Evolutionary conservation across 257 asterid genomes (phyloP).

Genomic region (Agastache rugosa): DNA sequence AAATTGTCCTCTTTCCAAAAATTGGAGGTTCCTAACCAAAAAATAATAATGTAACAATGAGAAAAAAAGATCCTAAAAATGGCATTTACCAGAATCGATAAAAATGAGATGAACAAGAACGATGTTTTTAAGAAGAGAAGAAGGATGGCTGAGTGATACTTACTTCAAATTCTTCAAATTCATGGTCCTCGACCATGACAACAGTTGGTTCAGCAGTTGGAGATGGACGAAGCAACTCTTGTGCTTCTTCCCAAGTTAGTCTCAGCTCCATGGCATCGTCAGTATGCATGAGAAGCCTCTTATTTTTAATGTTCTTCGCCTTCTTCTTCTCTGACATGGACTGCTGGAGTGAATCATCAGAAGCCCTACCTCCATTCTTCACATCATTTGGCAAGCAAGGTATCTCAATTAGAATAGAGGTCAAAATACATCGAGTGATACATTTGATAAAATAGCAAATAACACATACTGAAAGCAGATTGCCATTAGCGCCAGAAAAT

Average conservation of each 20-base stretch:
- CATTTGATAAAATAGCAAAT: constrained; percentile 24
- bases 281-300: constrained; percentile 81
- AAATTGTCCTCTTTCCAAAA: constrained; percentile 84
- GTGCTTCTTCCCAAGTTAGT: constrained; percentile 96
- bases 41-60: constrained; percentile 3
- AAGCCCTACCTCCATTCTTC: constrained; percentile 64
- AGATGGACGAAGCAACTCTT: constrained; percentile 84
- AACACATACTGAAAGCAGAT: constrained; percentile 60
- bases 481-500: constrained; percentile 61
- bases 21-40: constrained; percentile 82
- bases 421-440: constrained; percentile 10
- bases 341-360: constrained; percentile 58
- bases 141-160: constrained; percentile 27
- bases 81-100: constrained; percentile 6
- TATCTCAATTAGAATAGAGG: constrained; percentile 24
- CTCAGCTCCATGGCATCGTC: constrained; percentile 85
- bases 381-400: constrained; percentile 24
- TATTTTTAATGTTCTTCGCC: constrained; percentile 77
- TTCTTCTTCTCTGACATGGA: constrained; percentile 68
- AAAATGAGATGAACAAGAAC: not conserved
- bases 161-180: constrained; percentile 87
- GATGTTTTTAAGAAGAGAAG: constrained; percentile 4
- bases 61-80: not conserved
- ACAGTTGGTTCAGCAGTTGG: constrained; percentile 66
- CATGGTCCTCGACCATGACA: constrained; percentile 69